These are phyloP conservation scores for Aspergillus udagawae DNA, from an alignment of 2,329 filamentous ascomycete genomes.

Conservation along the genomic window DNA sequence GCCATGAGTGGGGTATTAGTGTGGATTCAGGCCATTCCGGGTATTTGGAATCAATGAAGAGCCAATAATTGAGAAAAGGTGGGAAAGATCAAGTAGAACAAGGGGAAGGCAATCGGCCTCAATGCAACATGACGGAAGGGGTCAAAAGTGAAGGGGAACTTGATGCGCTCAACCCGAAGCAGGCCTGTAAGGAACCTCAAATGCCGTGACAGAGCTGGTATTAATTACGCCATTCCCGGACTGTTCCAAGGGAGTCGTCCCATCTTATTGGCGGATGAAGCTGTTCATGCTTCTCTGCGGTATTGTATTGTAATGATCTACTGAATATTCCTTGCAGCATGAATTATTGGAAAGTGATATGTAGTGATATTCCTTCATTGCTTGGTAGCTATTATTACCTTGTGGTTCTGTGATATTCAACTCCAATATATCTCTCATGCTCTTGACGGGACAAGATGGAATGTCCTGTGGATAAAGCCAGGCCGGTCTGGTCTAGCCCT, in stretches of 20 bases:
- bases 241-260: too few relatives aligned
- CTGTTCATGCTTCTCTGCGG: background rate
- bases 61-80: background rate
- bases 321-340: background rate
- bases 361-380: background rate
- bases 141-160: background rate
- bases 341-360: background rate
- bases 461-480: too few relatives aligned
- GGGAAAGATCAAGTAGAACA: background rate
- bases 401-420: too few relatives aligned
- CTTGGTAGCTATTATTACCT: background rate
- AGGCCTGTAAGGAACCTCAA: background rate
- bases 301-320: background rate
- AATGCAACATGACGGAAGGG: background rate
- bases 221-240: background rate
- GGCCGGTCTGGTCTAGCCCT: too few relatives aligned
- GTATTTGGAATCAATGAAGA: background rate
- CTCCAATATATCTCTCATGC: too few relatives aligned
- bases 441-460: too few relatives aligned
- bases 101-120: background rate
- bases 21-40: conserved; percentile 9
- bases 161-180: background rate
- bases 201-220: background rate
- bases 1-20: conserved; percentile 6
- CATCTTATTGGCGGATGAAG: background rate